A percentile compares a stretch with the other conserved stretches of the same genome.
Conservation (phyloP, 208 protist genomes). For the Trypanosoma mega region DNA sequence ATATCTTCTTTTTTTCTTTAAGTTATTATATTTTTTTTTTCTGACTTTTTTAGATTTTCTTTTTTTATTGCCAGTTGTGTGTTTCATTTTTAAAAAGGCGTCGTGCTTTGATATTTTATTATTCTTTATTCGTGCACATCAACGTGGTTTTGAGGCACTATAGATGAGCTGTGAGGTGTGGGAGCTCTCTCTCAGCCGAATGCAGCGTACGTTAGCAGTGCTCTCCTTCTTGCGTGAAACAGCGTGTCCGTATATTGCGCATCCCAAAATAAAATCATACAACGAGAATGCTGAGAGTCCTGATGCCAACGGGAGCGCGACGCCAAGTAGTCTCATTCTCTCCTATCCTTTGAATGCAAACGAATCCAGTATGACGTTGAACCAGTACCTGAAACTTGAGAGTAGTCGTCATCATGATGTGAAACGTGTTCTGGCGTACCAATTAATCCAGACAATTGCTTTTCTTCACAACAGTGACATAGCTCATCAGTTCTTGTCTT, state of each 20-base stretch:
- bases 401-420: constrained; percentile 10
- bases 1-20: neutral
- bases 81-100: no score
- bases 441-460: constrained; percentile 25
- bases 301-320: neutral
- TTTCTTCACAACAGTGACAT: constrained; percentile 22
- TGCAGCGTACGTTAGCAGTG: neutral
- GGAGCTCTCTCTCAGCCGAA: constrained; percentile 15
- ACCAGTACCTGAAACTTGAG: constrained; percentile 14
- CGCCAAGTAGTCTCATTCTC: neutral
- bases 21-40: constrained; percentile 12
- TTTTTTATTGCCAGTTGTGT: neutral
- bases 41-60: neutral
- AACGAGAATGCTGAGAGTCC: neutral
- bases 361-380: neutral
- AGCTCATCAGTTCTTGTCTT: constrained; percentile 31
- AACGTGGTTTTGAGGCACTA: no score
- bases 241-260: constrained; percentile 12
- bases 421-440: constrained; percentile 22
- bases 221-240: constrained; percentile 16
- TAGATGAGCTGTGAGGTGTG: constrained; percentile 15
- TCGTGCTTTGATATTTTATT: no score
- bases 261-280: constrained; percentile 7
- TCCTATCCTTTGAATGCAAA: constrained; percentile 4
- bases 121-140: no score